Evolutionary conservation across 2,329 filamentous ascomycete genomes (phyloP).

Genomic region (Ceratocystis cubensis): DNA sequence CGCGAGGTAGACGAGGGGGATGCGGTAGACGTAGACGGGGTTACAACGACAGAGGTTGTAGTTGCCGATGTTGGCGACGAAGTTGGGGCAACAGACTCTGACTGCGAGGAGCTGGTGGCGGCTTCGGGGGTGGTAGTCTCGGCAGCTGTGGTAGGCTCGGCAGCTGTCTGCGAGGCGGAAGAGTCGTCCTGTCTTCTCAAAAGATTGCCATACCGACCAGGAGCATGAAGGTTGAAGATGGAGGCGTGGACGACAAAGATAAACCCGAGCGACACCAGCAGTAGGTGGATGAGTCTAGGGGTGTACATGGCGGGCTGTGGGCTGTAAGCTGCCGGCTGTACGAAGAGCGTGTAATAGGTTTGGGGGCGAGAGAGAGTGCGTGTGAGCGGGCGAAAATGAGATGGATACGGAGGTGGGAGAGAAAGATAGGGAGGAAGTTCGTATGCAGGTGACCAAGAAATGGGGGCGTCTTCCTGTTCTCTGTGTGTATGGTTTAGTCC

Average conservation of each 20-base stretch:
- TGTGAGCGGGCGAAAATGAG: neutral
- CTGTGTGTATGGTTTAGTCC: conserved; percentile 1
- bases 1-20: conserved; percentile 5
- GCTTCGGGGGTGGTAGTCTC: neutral
- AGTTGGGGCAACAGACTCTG: neutral
- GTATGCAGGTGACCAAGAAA: neutral
- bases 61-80: neutral
- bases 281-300: conserved; percentile 34
- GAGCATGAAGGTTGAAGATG: conserved; percentile 24
- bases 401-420: conserved; percentile 9
- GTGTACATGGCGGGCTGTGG: conserved; percentile 35
- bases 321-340: too few relatives aligned
- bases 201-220: conserved; percentile 15
- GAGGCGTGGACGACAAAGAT: conserved; percentile 36
- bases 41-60: neutral
- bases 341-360: neutral
- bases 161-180: neutral
- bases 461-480: neutral
- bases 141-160: conserved; percentile 6
- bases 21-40: neutral
- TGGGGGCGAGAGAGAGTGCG: neutral
- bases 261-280: conserved; percentile 39
- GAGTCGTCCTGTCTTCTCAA: conserved; percentile 15
- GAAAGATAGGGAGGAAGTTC: neutral
- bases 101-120: neutral